Evolutionary conservation across 1,284 basidiomycete genomes (phyloP).

Genomic region (Cutaneotrichosporon cavernicola): DNA sequence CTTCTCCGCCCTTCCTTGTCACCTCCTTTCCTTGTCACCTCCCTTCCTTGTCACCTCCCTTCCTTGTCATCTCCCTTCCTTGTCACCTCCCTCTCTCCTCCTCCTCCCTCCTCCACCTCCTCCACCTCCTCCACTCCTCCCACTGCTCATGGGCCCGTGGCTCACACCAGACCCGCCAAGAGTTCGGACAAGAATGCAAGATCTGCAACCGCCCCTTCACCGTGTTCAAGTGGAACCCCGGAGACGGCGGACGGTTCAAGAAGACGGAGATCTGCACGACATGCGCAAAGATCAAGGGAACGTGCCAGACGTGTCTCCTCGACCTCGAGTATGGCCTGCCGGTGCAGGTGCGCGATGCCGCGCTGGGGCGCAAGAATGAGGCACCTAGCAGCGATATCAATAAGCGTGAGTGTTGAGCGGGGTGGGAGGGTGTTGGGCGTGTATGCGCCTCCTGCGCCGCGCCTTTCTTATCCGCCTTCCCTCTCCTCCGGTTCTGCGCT

Average conservation of each 20-base stretch:
- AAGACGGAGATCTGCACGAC: slow-evolving; percentile 98
- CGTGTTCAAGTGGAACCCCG: slow-evolving; percentile 98
- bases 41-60: slow-evolving; percentile 1
- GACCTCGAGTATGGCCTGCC: slow-evolving; percentile 95
- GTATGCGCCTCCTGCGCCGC: neutral
- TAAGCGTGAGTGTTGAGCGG: slow-evolving; percentile 54
- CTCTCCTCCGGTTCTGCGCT: neutral
- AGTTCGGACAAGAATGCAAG: slow-evolving; percentile 85
- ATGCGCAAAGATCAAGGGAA: slow-evolving; percentile 97
- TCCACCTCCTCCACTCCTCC: slow-evolving; percentile 36
- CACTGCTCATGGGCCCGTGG: slow-evolving; percentile 7
- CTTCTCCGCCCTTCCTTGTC: slow-evolving; percentile 2
- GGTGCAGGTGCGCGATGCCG: slow-evolving; percentile 95
- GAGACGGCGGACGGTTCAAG: slow-evolving; percentile 86
- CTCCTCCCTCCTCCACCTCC: slow-evolving; percentile 26
- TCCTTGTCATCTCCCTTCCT: too few relatives aligned
- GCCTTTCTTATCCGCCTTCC: neutral
- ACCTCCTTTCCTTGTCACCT: neutral
- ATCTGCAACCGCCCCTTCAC: slow-evolving; percentile 93
- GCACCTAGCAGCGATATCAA: slow-evolving; percentile 96
- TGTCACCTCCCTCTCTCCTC: neutral
- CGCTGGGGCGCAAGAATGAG: slow-evolving; percentile 78
- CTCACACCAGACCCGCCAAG: slow-evolving; percentile 77
- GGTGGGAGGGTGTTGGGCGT: neutral
- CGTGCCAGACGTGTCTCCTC: slow-evolving; percentile 95